Conservation (phyloP, 129 eudicot species). For the Chrysanthemum lavandulifolium region DNA sequence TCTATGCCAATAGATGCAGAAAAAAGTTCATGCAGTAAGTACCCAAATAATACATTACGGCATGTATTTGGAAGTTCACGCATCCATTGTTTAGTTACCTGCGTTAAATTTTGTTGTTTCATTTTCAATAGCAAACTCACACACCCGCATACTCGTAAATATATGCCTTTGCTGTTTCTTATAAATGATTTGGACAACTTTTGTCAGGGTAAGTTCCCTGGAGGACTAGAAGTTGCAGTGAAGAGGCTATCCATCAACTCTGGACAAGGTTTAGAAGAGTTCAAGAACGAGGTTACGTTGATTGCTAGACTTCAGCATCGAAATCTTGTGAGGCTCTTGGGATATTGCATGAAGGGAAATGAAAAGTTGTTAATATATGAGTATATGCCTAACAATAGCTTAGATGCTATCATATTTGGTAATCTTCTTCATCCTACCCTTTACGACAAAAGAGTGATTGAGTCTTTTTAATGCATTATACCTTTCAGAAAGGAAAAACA, state of each 20-base stretch:
- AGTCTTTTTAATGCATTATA: no score
- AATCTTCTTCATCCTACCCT: not conserved
- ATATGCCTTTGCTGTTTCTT: not conserved
- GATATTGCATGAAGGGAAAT: constrained; percentile 48
- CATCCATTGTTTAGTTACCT: not conserved
- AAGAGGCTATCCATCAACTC: constrained; percentile 63
- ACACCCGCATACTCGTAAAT: not conserved
- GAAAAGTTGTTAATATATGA: constrained; percentile 58
- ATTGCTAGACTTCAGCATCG: constrained; percentile 69
- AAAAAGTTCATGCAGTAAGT: no score
- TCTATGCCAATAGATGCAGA: no score
- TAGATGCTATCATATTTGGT: constrained; percentile 60
- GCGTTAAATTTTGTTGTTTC: no score
- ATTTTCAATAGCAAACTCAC: no score
- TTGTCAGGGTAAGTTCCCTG: constrained; percentile 44
- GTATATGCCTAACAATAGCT: constrained; percentile 56
- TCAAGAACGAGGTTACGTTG: constrained; percentile 52
- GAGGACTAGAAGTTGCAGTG: constrained; percentile 55
- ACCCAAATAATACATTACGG: not conserved
- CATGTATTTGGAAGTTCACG: not conserved
- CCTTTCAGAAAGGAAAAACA: no score
- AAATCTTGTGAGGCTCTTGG: constrained; percentile 58
- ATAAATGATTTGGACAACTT: not conserved
- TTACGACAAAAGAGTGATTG: not conserved
- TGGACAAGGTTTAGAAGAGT: constrained; percentile 60